Percentiles rank a stretch among this genome's conserved stretches.
These are phyloP conservation scores for Penicillium alfredii DNA, from an alignment of 495 filamentous ascomycete species.

Conservation along the genomic window DNA sequence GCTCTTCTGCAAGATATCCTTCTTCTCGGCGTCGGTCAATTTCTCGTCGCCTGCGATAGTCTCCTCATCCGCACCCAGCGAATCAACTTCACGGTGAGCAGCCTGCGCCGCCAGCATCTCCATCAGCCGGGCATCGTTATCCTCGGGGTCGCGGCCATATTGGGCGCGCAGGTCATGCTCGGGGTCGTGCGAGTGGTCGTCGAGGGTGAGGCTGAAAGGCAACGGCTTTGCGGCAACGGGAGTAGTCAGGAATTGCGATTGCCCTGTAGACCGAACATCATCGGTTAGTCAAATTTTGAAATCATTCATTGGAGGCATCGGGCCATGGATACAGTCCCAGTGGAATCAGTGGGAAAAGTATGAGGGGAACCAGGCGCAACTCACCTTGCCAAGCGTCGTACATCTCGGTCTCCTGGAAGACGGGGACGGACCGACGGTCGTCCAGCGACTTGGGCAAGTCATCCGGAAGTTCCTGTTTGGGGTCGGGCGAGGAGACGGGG, in stretches of 20 bases:
- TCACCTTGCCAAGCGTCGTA: conserved; percentile 99
- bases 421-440: conserved; percentile 66
- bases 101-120: conserved; percentile 96
- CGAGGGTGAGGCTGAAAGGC: conserved; percentile 75
- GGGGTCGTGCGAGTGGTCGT: conserved; percentile 54
- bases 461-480: conserved; percentile 56
- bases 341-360: neutral
- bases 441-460: conserved; percentile 90
- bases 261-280: conserved; percentile 50
- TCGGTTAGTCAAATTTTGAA: too few species aligned
- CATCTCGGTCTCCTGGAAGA: conserved; percentile 77
- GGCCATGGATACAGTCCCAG: neutral
- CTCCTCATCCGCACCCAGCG: conserved; percentile 70
- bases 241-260: conserved; percentile 87
- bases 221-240: conserved; percentile 78
- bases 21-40: conserved; percentile 72
- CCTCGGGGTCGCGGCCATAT: conserved; percentile 49
- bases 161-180: conserved; percentile 36
- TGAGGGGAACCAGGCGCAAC: conserved; percentile 9
- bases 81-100: conserved; percentile 66
- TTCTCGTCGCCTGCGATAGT: conserved; percentile 66
- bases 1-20: conserved; percentile 71
- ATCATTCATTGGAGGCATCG: neutral
- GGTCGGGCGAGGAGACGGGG: conserved; percentile 17
- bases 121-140: conserved; percentile 82